Base-by-base conservation (phyloP, 306 rosid species). In the Biancaea sappan region DNA sequence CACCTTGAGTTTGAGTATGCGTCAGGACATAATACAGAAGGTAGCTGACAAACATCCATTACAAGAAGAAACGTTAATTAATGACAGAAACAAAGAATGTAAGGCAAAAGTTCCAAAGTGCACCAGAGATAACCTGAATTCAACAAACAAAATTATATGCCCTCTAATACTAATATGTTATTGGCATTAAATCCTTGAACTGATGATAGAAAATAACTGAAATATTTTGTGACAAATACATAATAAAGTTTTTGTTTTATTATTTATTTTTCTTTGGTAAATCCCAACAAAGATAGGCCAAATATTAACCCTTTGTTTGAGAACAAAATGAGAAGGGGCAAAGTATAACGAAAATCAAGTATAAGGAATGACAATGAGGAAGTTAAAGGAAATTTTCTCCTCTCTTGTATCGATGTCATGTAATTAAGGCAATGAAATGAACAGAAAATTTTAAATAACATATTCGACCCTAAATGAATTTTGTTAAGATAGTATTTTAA, bases 21-120 rank as follows among this genome's bases (percentile, higher is more conserved):
- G 78, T 82, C 73, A 92, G 86, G 72, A 86, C 83, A 69, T 95
- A 92, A 80, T 87, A 86, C 91, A 91, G 77, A 70, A 94, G 98
- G 84, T 83, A 91, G 70, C 98, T 94, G 92, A 75, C 76, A 80
- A 78, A 62, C 67, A 68, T 25, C 76, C 79, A 47, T 77, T 66
- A 67, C 76, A 80, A 62, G 66, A 77, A 73, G 68, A 57, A 64
- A 40, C 66, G 41, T 48, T 40, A 28, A 80, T 84, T 71, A 85
- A 70, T 67, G 74, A 76, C 59, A 72, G 32, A 48, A 67, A 38
- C 59, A 26, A n/a, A 60, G 69, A 81, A 62, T 62, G n/a, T 40
- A 71, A 77, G 77, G 25, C 76, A 74, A 22, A 22, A 26, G 69
- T 75, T 76, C 70, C 19, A 8, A 31, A 8, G 16, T 60, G 26